Evolutionary conservation across 306 rosid genomes (phyloP), one percentile per base, ranked within the genome.

Genomic region (Ammopiptanthus mongolicus): DNA sequence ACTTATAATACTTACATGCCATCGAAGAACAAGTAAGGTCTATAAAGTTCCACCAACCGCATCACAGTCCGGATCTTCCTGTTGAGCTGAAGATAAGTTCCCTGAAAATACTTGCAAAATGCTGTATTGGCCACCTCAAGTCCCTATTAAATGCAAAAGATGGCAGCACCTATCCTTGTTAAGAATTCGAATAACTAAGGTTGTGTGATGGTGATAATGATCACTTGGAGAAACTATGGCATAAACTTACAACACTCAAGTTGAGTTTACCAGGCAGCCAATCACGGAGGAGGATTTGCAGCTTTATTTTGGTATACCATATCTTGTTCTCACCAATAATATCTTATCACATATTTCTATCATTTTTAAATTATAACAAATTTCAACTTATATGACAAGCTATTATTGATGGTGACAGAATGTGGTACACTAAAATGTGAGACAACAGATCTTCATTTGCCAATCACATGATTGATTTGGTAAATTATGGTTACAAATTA

Each of bases 1-100:
- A 19, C 28, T 34, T n/a, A 48, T 0, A n/a, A 50, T 8, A 79
- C 98, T 65, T 86, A 93, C 98, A 87, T 28, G 70, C 91, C 97
- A 23, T 46, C 72, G 86, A 93, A 93, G 88, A 93, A 91, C 83
- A 93, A 78, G 72, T 91, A 93, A 15, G 98, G 97, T 28, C 81
- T 82, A 70, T 91, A 93, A 6, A 93, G 88, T 0, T 93, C 97
- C 62, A 82, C 93, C 84, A 93, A 66, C 17, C 93, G 84, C 92
- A 88, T 79, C 65, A 89, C 92, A 53, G 71, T 75, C 33, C 82
- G 84, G 37, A 93, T 81, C 84, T 91, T 93, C 69, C 88, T 80
- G 3, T 66, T 84, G 6, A 89, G 80, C 31, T 82, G 78, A 6
- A 65, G 13, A 70, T 81, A 91, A 0, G 28, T 88, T 53, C 79